Evolutionary conservation across 2,329 filamentous ascomycete genomes (phyloP).

Genomic region (Alternaria consortialis): DNA sequence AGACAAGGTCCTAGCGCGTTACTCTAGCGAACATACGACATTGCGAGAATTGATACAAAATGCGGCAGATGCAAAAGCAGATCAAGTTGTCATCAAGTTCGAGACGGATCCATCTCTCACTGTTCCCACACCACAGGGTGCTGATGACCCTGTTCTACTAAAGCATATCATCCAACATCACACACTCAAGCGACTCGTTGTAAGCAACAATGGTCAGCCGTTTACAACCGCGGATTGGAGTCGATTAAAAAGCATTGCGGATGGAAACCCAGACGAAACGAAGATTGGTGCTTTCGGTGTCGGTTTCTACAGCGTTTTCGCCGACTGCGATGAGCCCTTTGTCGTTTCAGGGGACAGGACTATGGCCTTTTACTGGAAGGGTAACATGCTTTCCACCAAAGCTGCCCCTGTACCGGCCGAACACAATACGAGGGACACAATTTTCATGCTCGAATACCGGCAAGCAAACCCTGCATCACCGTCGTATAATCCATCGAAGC

Average conservation of each 20-base stretch:
- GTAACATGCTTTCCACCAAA: slow-evolving; percentile 94
- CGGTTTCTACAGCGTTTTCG: slow-evolving; percentile 98
- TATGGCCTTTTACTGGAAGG: slow-evolving; percentile 99
- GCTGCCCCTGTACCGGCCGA: slow-evolving; percentile 76
- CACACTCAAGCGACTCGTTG: slow-evolving; percentile 84
- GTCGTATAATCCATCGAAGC: slow-evolving; percentile 66
- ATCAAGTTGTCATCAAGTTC: slow-evolving; percentile 87
- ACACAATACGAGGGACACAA: slow-evolving; percentile 75
- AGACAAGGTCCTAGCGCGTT: slow-evolving; percentile 95
- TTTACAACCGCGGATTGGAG: slow-evolving; percentile 94
- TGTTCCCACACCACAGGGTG: slow-evolving; percentile 72
- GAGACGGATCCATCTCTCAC: slow-evolving; percentile 86
- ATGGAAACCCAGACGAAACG: slow-evolving; percentile 97
- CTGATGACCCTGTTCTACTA: slow-evolving; percentile 74
- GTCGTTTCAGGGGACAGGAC: slow-evolving; percentile 90
- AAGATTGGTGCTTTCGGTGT: slow-evolving; percentile 99
- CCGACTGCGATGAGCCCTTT: slow-evolving; percentile 97
- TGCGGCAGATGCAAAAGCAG: slow-evolving; percentile 94
- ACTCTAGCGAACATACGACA: slow-evolving; percentile 91
- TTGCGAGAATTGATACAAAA: slow-evolving; percentile 96
- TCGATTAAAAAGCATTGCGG: slow-evolving; percentile 93
- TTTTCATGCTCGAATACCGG: slow-evolving; percentile 94
- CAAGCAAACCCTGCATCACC: slow-evolving; percentile 69
- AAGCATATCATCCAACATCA: slow-evolving; percentile 87
- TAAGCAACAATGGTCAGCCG: slow-evolving; percentile 88